Conservation (phyloP, 2,329 filamentous ascomycete species). For the Pezicula carpinea region DNA sequence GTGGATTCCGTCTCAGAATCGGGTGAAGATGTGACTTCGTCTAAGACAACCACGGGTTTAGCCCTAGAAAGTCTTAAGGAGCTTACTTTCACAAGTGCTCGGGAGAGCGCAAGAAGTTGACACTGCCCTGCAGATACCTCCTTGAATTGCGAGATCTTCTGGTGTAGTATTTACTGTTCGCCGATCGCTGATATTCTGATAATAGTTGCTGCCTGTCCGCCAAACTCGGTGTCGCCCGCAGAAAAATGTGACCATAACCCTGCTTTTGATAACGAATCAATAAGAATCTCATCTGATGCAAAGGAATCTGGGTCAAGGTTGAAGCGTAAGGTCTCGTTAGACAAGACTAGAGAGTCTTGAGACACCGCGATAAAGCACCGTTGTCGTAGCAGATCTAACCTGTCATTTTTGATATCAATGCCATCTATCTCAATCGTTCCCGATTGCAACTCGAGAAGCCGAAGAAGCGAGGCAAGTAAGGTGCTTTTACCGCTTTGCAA, state of each 20-base stretch:
- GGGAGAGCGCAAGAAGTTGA: conserved; percentile 43
- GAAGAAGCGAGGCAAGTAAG: conserved; percentile 42
- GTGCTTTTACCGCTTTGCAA: conserved; percentile 33
- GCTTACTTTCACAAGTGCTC: conserved; percentile 35
- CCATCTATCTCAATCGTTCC: conserved; percentile 39
- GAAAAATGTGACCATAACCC: conserved; percentile 10
- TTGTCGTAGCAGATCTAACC: conserved; percentile 27
- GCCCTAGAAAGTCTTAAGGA: conserved; percentile 2
- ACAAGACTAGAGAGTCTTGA: conserved; percentile 37
- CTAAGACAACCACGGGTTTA: conserved; percentile 35
- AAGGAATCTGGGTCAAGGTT: conserved; percentile 25
- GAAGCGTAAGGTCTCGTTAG: conserved; percentile 25
- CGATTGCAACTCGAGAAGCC: conserved; percentile 38
- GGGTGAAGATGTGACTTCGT: conserved; percentile 37
- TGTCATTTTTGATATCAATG: conserved; percentile 34
- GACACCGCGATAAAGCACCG: conserved; percentile 36
- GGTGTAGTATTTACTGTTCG: conserved; percentile 22
- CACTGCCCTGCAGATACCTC: conserved; percentile 36
- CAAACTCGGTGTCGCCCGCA: background rate
- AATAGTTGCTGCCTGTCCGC: background rate
- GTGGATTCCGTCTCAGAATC: conserved; percentile 29
- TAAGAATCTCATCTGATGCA: conserved; percentile 15
- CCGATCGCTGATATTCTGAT: background rate
- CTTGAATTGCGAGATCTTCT: conserved; percentile 20
- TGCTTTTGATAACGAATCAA: conserved; percentile 7